Base-by-base conservation (phyloP, 768 basidiomycete genomes). In the Punctularia strigosozonata region DNA sequence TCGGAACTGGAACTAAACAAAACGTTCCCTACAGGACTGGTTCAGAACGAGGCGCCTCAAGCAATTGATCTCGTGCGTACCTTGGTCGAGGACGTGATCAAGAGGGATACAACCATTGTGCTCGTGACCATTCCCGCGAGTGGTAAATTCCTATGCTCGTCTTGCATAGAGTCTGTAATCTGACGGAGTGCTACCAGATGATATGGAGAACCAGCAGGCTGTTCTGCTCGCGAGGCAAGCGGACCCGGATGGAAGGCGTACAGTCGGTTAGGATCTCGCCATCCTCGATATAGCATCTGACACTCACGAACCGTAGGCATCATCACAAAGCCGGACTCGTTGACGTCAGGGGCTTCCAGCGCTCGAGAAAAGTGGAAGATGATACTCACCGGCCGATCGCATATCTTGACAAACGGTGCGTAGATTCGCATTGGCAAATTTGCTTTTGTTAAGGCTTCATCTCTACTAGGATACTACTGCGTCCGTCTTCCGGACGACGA, bases 121-220 rank as follows among this genome's bases (percentile, higher is more conserved):
- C 62, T 85, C 1, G 68, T 81, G 1, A 71, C 77, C 0, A 70
- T 82, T 38, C 77, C 81, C 0, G 76, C 79, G 66, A 71, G 60
- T 36, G 78, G 80, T 77, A 43, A 42, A 51, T 47, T 15, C 14
- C 19, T 20, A 10, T 12, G 5, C 23, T 12, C 18, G 10, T 21
- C 32, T 10, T 0, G n/a, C 3, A 15, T 21, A n/a, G n/a, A n/a
- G 19, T 6, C 13, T 28, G 7, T 6, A 15, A 12, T 6, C 23
- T 39, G 6, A 34, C 22, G 14, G 22, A 4, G 6, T 31, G 21
- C 2, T 15, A n/a, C 7, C 33, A 83, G 82, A 79, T 36, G 82
- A 85, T 36, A 68, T 80, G 21, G 66, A 81, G 43, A 81, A 76
- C 40, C 78, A 80, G 46, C 60, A 57, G 41, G 77, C 80, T 0